Evolutionary conservation across 2,329 filamentous ascomycete genomes (phyloP).

Genomic region (Aspergillus brunneoviolaceus): DNA sequence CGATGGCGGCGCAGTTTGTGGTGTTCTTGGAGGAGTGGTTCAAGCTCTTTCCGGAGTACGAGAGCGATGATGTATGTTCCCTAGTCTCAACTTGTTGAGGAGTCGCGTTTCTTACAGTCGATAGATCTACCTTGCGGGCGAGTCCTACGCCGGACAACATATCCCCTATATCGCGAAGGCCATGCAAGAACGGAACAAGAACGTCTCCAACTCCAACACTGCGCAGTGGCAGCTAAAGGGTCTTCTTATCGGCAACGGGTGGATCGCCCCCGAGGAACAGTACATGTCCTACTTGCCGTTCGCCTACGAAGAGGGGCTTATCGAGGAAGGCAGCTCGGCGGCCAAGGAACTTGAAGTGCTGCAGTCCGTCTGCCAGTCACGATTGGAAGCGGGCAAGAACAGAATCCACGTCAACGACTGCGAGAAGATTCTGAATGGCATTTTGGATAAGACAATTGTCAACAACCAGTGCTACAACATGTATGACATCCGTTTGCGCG

Average conservation of each 20-base stretch:
- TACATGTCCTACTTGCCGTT: slow-evolving; percentile 84
- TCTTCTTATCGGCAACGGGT: slow-evolving; percentile 92
- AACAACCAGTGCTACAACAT: slow-evolving; percentile 78
- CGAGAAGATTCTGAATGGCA: slow-evolving; percentile 71
- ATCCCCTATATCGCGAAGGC: slow-evolving; percentile 95
- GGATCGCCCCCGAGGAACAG: slow-evolving; percentile 88
- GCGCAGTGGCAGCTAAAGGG: slow-evolving; percentile 75
- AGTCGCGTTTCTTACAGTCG: slow-evolving; percentile 10
- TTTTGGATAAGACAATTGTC: slow-evolving; percentile 64
- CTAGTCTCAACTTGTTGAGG: neutral
- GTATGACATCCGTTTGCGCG: slow-evolving; percentile 89
- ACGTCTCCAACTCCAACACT: slow-evolving; percentile 37
- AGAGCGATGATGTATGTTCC: slow-evolving; percentile 79
- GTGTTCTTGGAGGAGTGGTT: slow-evolving; percentile 92
- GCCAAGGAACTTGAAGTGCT: slow-evolving; percentile 67
- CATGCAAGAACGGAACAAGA: slow-evolving; percentile 83
- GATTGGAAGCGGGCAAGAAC: slow-evolving; percentile 58
- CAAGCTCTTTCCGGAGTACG: slow-evolving; percentile 83
- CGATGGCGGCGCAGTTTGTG: slow-evolving; percentile 88
- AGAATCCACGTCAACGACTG: slow-evolving; percentile 69
- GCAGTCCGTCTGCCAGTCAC: slow-evolving; percentile 65
- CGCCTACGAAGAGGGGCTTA: slow-evolving; percentile 71
- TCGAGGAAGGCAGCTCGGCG: slow-evolving; percentile 64
- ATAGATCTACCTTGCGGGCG: slow-evolving; percentile 89
- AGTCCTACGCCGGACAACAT: slow-evolving; percentile 95